phyloP scores from a whole-genome alignment of 345 rosid genomes.

The Eucalyptus brandiana region DNA sequence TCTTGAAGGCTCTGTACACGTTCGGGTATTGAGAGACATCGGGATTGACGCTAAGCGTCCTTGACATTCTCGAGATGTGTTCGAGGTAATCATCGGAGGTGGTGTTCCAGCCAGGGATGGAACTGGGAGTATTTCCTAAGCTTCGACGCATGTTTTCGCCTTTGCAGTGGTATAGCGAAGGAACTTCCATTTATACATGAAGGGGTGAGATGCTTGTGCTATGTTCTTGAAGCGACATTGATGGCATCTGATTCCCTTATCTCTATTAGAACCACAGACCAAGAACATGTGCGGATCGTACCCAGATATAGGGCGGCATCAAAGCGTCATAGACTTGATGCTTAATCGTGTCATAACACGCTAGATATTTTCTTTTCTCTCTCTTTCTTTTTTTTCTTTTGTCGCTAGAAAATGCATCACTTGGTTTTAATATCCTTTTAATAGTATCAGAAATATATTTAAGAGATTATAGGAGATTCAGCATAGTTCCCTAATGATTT shows the following conservation, averaged over 20 bases:
- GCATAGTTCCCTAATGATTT: too few relatives aligned
- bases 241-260: not conserved
- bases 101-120: slow-evolving; percentile 5
- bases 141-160: not conserved
- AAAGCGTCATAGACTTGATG: not conserved
- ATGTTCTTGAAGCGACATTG: not conserved
- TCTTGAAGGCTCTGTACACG: slow-evolving; percentile 12
- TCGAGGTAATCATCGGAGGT: slow-evolving; percentile 19
- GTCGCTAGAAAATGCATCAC: not conserved
- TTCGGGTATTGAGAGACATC: slow-evolving; percentile 21
- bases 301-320: not conserved
- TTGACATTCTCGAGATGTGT: slow-evolving; percentile 5
- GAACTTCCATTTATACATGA: not conserved
- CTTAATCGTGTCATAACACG: not conserved
- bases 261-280: not conserved
- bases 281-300: not conserved
- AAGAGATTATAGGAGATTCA: too few relatives aligned
- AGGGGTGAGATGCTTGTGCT: not conserved
- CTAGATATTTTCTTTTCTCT: too few relatives aligned
- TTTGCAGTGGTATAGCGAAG: not conserved
- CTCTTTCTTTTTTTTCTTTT: not conserved
- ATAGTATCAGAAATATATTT: not conserved
- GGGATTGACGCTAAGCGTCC: not conserved
- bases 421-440: not conserved
- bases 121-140: not conserved